Percentiles rank a stretch among this genome's conserved stretches.
Evolutionary conservation across 352 stramenopile genomes (phyloP).

Genomic region (Phytophthora idaei): DNA sequence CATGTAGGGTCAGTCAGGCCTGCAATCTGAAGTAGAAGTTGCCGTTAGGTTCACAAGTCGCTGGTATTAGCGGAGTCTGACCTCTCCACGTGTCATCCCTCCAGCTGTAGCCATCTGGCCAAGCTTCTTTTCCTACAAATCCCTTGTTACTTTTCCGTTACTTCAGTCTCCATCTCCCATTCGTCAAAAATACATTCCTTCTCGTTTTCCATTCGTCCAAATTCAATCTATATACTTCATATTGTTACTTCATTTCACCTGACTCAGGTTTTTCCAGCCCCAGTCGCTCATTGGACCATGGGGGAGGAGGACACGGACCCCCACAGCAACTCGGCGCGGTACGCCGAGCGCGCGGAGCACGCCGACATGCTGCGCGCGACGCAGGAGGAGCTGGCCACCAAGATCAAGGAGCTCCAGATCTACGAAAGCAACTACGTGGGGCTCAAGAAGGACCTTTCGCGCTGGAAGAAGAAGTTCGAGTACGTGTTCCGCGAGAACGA

Average conservation of each 20-base stretch:
- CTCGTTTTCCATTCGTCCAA: neutral
- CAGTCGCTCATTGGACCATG: constrained; percentile 10
- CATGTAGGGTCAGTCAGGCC: neutral
- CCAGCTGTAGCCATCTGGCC: neutral
- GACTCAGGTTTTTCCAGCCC: constrained; percentile 1
- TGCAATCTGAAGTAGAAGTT: neutral
- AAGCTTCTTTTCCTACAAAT: neutral
- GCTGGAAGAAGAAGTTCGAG: constrained; percentile 91
- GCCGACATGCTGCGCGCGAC: constrained; percentile 72
- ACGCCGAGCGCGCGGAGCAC: constrained; percentile 63
- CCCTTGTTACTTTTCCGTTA: neutral
- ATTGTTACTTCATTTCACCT: neutral
- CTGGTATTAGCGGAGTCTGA: neutral
- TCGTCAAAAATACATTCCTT: neutral
- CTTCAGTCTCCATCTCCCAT: neutral
- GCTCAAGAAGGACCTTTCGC: constrained; percentile 75
- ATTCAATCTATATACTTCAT: neutral
- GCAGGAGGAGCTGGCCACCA: constrained; percentile 78
- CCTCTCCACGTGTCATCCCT: neutral
- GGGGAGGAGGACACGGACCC: constrained; percentile 29
- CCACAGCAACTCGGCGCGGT: constrained; percentile 71
- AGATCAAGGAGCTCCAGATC: constrained; percentile 83
- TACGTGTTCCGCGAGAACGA: constrained; percentile 89
- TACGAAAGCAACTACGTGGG: constrained; percentile 82
- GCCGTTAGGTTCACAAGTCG: no score